phyloP scores from a whole-genome alignment of 1,139 yeast genomes.

The Candida pseudoviswanathii region DNA sequence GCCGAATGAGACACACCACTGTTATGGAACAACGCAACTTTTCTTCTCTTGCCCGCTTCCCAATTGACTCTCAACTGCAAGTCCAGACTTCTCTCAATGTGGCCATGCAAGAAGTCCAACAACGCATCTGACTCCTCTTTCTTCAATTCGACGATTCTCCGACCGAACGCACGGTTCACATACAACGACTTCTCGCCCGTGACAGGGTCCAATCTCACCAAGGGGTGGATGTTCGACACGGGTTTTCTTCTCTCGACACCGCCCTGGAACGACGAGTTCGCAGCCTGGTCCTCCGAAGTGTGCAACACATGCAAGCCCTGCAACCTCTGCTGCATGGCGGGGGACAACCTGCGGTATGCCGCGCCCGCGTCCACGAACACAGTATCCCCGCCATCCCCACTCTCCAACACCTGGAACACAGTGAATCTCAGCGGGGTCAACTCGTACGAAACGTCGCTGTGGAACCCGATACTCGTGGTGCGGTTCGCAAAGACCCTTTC shows the following conservation, averaged over 20 bases:
- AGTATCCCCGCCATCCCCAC: conserved; percentile 39
- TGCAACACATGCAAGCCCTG: conserved; percentile 53
- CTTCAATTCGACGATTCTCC: conserved; percentile 57
- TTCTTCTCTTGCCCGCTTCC: conserved; percentile 44
- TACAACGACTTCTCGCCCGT: conserved; percentile 54
- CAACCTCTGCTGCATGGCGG: conserved; percentile 28
- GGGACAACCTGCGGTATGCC: conserved; percentile 35
- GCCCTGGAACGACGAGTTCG: conserved; percentile 41
- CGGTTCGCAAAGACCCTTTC: conserved; percentile 22
- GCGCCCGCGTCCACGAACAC: conserved; percentile 35
- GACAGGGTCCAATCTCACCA: conserved; percentile 60
- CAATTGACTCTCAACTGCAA: conserved; percentile 59
- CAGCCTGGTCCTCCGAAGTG: conserved; percentile 68
- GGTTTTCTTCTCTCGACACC: conserved; percentile 48
- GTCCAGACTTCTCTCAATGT: conserved; percentile 51
- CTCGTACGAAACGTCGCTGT: conserved; percentile 36
- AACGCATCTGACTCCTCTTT: conserved; percentile 55
- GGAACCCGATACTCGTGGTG: conserved; percentile 25
- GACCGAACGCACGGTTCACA: conserved; percentile 57
- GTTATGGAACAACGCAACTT: conserved; percentile 57
- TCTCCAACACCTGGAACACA: conserved; percentile 34
- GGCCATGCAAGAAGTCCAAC: conserved; percentile 51
- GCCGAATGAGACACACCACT: conserved; percentile 48
- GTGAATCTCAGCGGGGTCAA: conserved; percentile 34
- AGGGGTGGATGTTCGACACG: conserved; percentile 52